Evolutionary conservation across 2,329 filamentous ascomycete species (phyloP), one percentile per base, ranked within the genome.

Genomic region (Lecanicillium sp.): DNA sequence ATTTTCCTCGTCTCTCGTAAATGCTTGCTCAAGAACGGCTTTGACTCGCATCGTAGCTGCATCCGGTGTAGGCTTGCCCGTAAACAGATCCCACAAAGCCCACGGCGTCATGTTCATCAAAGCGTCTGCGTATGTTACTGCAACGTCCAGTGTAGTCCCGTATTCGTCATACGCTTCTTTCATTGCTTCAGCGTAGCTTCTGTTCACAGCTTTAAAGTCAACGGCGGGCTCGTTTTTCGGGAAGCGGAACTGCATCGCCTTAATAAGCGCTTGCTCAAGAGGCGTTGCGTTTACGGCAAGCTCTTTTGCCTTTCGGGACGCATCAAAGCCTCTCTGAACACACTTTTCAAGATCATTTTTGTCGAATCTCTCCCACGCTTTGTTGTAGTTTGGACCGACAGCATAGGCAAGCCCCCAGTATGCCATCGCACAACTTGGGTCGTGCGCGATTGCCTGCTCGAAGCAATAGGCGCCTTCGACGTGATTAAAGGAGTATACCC

Each of bases 281-380:
- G 69, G 62, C 1, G 65, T 62, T 5, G 62, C 62, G 3, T 52
- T 51, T 1, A 48, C 37, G 10, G 61, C 52, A 37, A 59, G 47
- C 3, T 55, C 47, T 29, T 60, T 60, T 1, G 75, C 77, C 40
- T 67, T 51, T 40, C 53, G 40, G 42, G 67, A 62, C 1, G 72
- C 70, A 12, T 54, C 41, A 39, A 69, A 63, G 4, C 73, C 73
- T 20, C 64, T 61, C 29, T 60, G 52, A 6, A 81, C 58, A 1
- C 66, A 71, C 0, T 47, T 53, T 8, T 66, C 56, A 8, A 80
- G 58, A 41, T 84, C 80, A 1, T 64, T 57, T 2, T 66, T 58
- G 39, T 81, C 79, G 46, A 84, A 84, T n/a, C 72, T 65, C 28
- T 75, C 69, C 84, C 84, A 87, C 0, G 82, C 76, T 50, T 87